These are phyloP conservation scores for Alternaria sp. DNA, from an alignment of 2,329 filamentous ascomycete species.

Conservation along the genomic window DNA sequence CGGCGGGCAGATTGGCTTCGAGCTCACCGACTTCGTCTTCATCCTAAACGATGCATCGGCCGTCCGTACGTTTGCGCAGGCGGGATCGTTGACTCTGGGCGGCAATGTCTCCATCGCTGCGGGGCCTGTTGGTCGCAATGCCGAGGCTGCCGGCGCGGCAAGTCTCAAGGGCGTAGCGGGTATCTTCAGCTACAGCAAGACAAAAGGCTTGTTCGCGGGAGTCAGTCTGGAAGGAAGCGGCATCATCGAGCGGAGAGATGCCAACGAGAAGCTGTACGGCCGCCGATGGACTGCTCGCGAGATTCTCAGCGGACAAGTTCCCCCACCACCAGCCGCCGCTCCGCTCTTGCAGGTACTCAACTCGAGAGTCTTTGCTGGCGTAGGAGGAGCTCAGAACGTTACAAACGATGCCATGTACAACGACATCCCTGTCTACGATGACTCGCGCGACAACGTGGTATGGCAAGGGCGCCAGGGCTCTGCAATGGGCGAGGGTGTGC, in stretches of 20 bases:
- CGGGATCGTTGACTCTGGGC: slow-evolving; percentile 88
- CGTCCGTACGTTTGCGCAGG: slow-evolving; percentile 92
- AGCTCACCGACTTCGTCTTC: slow-evolving; percentile 95
- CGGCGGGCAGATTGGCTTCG: slow-evolving; percentile 85
- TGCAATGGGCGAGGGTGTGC: slow-evolving; percentile 72
- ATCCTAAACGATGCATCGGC: slow-evolving; percentile 92
- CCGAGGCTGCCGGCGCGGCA: slow-evolving; percentile 92
- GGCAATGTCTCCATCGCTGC: slow-evolving; percentile 97
- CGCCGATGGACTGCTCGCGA: slow-evolving; percentile 81
- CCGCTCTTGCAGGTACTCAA: slow-evolving; percentile 86
- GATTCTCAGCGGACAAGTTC: slow-evolving; percentile 79
- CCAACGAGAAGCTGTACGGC: slow-evolving; percentile 95
- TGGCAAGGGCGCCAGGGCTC: slow-evolving; percentile 80
- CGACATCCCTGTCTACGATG: slow-evolving; percentile 88
- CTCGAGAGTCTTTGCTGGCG: slow-evolving; percentile 81
- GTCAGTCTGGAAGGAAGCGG: slow-evolving; percentile 93
- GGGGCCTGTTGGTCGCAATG: slow-evolving; percentile 91
- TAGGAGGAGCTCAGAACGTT: slow-evolving; percentile 51
- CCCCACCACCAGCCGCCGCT: slow-evolving; percentile 80
- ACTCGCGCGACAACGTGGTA: slow-evolving; percentile 79
- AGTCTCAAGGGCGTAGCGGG: slow-evolving; percentile 88
- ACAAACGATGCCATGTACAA: slow-evolving; percentile 70
- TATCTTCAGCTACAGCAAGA: slow-evolving; percentile 97
- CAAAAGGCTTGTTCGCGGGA: slow-evolving; percentile 94
- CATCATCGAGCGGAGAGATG: slow-evolving; percentile 92